Conservation (phyloP, 768 basidiomycete genomes). For the Lentinula raphanica region DNA sequence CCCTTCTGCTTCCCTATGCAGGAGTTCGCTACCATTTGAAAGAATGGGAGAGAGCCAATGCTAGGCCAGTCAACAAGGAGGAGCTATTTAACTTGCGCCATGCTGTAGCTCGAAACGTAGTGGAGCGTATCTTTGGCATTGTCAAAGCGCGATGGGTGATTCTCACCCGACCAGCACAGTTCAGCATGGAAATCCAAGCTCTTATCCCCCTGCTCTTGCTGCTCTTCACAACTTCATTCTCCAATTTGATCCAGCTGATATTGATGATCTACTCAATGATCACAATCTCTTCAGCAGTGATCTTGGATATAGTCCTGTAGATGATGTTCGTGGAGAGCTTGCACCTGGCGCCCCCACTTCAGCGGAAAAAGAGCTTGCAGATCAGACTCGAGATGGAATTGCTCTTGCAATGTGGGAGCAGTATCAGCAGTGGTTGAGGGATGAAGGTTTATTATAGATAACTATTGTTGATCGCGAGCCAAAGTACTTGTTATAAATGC, state of each 20-base stretch:
- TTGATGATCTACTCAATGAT: neutral
- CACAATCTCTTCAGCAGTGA: neutral
- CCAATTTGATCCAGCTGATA: conserved; percentile 12
- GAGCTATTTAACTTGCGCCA: conserved; percentile 6
- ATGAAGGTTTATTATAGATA: neutral
- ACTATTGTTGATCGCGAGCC: neutral
- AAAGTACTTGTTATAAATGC: neutral
- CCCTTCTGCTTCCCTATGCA: conserved; percentile 20
- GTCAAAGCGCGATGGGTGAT: conserved; percentile 14
- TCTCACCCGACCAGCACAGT: conserved; percentile 8
- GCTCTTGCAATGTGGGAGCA: conserved; percentile 21
- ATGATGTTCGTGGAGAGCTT: neutral
- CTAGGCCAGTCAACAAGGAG: conserved; percentile 5
- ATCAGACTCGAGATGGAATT: conserved; percentile 15
- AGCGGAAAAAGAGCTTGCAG: conserved; percentile 7
- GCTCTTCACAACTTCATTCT: conserved; percentile 20
- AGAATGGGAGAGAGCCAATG: conserved; percentile 15
- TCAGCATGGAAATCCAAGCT: conserved; percentile 13
- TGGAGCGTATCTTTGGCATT: conserved; percentile 6
- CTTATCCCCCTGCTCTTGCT: conserved; percentile 12
- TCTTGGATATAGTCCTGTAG: neutral
- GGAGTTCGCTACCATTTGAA: conserved; percentile 20
- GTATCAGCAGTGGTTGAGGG: conserved; percentile 10
- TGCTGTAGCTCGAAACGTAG: conserved; percentile 4
- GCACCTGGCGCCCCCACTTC: neutral